phyloP scores from a whole-genome alignment of 148 eudicot genomes.

The Nyssa sinensis region DNA sequence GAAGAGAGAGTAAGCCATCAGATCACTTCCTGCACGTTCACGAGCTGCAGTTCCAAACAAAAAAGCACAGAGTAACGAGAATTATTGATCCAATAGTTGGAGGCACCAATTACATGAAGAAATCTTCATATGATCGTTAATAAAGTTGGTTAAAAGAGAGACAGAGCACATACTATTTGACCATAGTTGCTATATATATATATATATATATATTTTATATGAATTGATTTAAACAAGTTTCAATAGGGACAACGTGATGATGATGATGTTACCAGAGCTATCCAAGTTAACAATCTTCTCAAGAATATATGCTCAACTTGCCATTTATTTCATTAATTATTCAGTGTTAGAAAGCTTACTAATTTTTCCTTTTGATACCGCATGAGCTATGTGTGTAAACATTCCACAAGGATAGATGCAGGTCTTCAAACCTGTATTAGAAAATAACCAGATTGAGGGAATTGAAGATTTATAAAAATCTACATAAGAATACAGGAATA shows the following conservation, averaged over 20 bases:
- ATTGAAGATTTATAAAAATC: background rate
- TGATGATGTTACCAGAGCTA: no score
- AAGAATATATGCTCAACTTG: background rate
- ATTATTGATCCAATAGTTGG: background rate
- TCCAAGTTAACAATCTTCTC: no score
- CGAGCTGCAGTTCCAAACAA: slow-evolving; percentile 19
- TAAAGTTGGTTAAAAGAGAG: background rate
- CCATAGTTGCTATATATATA: no score
- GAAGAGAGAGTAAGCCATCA: slow-evolving; percentile 27
- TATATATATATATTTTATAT: no score
- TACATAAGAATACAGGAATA: background rate
- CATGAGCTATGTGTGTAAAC: slow-evolving; percentile 24
- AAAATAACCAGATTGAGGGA: background rate
- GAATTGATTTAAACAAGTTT: no score
- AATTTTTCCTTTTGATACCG: slow-evolving; percentile 22
- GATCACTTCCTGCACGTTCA: slow-evolving; percentile 27
- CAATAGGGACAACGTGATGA: no score
- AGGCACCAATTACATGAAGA: no score
- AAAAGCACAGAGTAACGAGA: background rate
- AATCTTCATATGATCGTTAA: background rate
- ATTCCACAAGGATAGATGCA: slow-evolving; percentile 36
- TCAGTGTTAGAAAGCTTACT: slow-evolving; percentile 16
- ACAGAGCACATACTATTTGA: background rate
- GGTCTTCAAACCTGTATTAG: slow-evolving; percentile 29
- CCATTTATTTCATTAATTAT: background rate